A percentile compares a stretch with the other conserved stretches of the same genome.
phyloP scores from a whole-genome alignment of 208 protist genomes.

The Trypanosoma melophagium region DNA sequence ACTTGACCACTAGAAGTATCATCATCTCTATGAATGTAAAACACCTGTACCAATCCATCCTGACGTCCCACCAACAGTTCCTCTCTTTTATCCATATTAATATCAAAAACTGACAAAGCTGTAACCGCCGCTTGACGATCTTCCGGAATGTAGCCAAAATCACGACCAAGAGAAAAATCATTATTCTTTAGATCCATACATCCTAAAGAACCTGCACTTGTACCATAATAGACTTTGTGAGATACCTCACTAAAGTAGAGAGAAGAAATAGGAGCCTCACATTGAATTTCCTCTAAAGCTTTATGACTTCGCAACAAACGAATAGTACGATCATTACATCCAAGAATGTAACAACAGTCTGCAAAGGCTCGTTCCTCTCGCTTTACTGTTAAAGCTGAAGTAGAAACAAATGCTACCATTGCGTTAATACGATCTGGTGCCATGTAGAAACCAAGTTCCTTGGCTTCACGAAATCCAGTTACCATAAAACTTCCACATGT shows the following conservation, averaged over 20 bases:
- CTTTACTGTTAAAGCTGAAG: constrained; percentile 2
- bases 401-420: constrained; percentile 47
- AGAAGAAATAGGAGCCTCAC: constrained; percentile 72
- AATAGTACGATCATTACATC: constrained; percentile 81
- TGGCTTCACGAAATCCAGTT: constrained; percentile 70
- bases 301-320: constrained; percentile 63
- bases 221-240: constrained; percentile 73
- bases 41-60: constrained; percentile 75
- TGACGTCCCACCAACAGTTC: constrained; percentile 82
- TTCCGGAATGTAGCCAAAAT: constrained; percentile 29
- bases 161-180: constrained; percentile 32
- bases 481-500: constrained; percentile 83
- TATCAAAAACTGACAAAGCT: constrained; percentile 49
- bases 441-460: constrained; percentile 86
- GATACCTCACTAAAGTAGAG: constrained; percentile 33
- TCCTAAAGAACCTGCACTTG: constrained; percentile 72
- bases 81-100: constrained; percentile 56
- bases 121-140: constrained; percentile 40
- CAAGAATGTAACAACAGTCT: constrained; percentile 73
- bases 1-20: constrained; percentile 1
- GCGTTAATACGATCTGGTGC: constrained; percentile 82
- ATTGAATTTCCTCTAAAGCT: constrained; percentile 58
- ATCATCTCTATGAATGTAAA: constrained; percentile 27
- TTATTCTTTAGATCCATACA: constrained; percentile 33
- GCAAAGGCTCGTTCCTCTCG: constrained; percentile 28